Evolutionary conservation across 2,329 filamentous ascomycete species (phyloP), one percentile per base, ranked within the genome.

Genomic region (Atkinsonella texensis): DNA sequence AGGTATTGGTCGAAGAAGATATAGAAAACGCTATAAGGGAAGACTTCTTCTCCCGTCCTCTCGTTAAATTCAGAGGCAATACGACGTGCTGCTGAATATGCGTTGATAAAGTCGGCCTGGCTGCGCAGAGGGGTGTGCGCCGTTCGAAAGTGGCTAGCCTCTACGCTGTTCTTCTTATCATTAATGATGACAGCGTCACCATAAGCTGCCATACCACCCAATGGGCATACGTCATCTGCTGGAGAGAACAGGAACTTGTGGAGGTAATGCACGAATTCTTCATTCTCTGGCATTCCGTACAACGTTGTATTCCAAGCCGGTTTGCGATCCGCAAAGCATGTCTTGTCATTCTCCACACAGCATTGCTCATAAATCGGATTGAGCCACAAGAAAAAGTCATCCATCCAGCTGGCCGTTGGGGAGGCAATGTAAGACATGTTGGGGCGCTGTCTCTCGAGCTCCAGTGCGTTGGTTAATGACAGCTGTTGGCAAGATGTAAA

Each of bases 1-100:
- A 88, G 79, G 63, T 98, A 98, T 65, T 97, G 93, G 65, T 98
- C 93, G 65, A 98, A 98, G 78, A 97, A 98, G 65, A 98, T 90
- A 72, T 98, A 98, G 67, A 95, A 95, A 54, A 96, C 84, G 59
- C 88, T 94, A 72, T 98, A 98, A 0, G 93, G 89, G 75, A 98
- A 98, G 3, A 98, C 84, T 23, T 93, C 83, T 20, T 87, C 81
- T 5, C 83, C 79, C 4, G 89, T 90, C 49, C 77, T 75, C 50
- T 78, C 69, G 13, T 77, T 84, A 49, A 98, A 83, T 31, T 86
- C 84, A 12, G 81, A 71, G 0, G 91, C 83, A 56, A 98, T 95
- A 54, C 93, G 87, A 17, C 91, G 86, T 3, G 93, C 93, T 1
- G 91, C 81, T 5, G 85, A 82, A 66, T 97, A 96, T 0, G 93